These are phyloP conservation scores for Canavalia gladiata DNA, from an alignment of 306 rosid genomes.

Conservation along the genomic window DNA sequence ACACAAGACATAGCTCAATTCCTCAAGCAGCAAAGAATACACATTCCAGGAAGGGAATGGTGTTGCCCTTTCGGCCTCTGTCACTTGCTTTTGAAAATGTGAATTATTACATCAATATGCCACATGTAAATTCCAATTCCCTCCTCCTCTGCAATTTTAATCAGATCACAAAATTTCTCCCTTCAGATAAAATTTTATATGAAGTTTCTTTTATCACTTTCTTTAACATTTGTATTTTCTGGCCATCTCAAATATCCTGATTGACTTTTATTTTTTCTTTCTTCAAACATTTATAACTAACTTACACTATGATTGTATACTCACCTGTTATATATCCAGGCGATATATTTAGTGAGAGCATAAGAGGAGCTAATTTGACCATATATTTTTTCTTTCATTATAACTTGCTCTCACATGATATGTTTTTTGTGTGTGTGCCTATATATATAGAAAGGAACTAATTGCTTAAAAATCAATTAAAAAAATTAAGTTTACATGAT, in stretches of 20 bases:
- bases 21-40: slow-evolving; percentile 32
- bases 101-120: slow-evolving; percentile 60
- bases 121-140: slow-evolving; percentile 50
- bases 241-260: neutral
- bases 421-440: neutral
- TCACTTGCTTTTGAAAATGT: slow-evolving; percentile 58
- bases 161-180: neutral
- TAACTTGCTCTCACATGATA: too few relatives aligned
- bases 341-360: too few relatives aligned
- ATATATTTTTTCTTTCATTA: too few relatives aligned
- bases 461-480: neutral
- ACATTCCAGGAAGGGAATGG: slow-evolving; percentile 60
- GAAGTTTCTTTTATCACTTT: neutral
- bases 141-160: slow-evolving; percentile 32
- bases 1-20: slow-evolving; percentile 17
- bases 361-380: too few relatives aligned
- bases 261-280: neutral
- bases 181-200: neutral
- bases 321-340: neutral
- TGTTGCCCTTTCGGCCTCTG: slow-evolving; percentile 59
- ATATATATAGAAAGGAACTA: neutral
- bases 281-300: neutral
- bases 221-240: slow-evolving; percentile 33
- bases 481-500: neutral
- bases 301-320: neutral